These are phyloP conservation scores for Coemansia sp. DNA, from an alignment of 371 early-diverging fungal species.

Conservation along the genomic window DNA sequence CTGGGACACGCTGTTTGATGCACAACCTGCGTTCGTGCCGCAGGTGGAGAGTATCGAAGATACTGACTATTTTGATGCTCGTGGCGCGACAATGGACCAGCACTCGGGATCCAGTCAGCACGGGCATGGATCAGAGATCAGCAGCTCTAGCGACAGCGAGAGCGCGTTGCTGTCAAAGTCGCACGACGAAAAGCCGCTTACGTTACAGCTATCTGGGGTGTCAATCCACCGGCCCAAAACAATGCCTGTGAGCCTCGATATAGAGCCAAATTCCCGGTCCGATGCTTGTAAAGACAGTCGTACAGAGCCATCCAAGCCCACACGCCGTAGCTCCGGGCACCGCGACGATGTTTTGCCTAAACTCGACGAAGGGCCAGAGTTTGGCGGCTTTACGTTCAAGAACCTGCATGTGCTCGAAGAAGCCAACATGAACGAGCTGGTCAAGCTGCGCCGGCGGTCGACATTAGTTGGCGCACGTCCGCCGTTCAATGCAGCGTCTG, in stretches of 20 bases:
- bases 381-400: conserved; percentile 90
- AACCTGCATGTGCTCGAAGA: conserved; percentile 85
- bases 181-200: neutral
- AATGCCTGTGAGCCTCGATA: neutral
- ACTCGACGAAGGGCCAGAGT: conserved; percentile 59
- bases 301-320: neutral
- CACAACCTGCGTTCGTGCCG: conserved; percentile 83
- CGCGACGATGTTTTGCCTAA: conserved; percentile 6
- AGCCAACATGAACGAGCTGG: conserved; percentile 79
- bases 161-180: conserved; percentile 6
- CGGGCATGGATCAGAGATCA: neutral
- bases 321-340: neutral
- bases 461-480: conserved; percentile 28
- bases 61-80: conserved; percentile 90
- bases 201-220: neutral
- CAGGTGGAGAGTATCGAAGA: conserved; percentile 74
- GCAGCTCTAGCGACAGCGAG: neutral
- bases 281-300: too few relatives aligned
- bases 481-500: neutral
- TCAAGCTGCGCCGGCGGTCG: conserved; percentile 61
- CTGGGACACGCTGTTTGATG: conserved; percentile 77
- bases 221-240: conserved; percentile 20
- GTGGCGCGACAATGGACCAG: conserved; percentile 62
- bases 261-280: too few relatives aligned
- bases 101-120: neutral